Percentiles rank a stretch among this genome's conserved stretches.
These are phyloP conservation scores for Leishmania tarentolae DNA, from an alignment of 208 protist genomes.

Conservation along the genomic window DNA sequence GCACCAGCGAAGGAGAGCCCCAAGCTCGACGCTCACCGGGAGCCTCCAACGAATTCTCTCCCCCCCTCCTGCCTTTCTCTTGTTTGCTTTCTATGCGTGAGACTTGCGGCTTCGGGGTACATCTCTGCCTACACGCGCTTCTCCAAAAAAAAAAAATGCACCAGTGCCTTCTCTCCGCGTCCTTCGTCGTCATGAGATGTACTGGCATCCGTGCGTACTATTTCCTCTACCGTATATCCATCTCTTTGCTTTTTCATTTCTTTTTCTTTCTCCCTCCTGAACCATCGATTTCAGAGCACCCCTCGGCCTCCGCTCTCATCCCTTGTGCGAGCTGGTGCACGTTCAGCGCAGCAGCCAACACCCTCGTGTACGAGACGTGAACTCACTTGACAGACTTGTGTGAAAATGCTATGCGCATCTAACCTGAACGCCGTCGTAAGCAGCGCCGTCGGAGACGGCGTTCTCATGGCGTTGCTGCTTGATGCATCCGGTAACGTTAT, in stretches of 20 bases:
- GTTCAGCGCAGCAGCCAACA: background rate
- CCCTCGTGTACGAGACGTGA: background rate
- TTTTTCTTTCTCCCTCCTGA: background rate
- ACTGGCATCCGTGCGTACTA: background rate
- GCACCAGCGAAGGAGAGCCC: background rate
- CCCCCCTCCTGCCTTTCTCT: background rate
- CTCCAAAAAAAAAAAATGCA: background rate
- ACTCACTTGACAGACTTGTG: background rate
- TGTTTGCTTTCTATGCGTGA: background rate
- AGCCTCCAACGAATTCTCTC: background rate
- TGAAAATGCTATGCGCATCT: conserved; percentile 71
- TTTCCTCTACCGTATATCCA: background rate
- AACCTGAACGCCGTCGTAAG: conserved; percentile 57
- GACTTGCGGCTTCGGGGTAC: background rate
- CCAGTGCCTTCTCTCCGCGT: background rate
- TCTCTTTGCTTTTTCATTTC: background rate
- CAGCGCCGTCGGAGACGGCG: conserved; percentile 53
- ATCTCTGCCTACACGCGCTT: background rate
- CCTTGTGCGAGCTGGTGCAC: background rate
- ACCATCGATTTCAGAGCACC: background rate
- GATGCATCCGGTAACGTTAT: conserved; percentile 62
- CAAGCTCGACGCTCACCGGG: background rate
- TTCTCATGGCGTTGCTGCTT: conserved; percentile 61
- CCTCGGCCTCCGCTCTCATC: background rate
- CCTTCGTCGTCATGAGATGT: background rate